Evolutionary conservation across 768 basidiomycete species (phyloP).

Genomic region (Russula earlei): DNA sequence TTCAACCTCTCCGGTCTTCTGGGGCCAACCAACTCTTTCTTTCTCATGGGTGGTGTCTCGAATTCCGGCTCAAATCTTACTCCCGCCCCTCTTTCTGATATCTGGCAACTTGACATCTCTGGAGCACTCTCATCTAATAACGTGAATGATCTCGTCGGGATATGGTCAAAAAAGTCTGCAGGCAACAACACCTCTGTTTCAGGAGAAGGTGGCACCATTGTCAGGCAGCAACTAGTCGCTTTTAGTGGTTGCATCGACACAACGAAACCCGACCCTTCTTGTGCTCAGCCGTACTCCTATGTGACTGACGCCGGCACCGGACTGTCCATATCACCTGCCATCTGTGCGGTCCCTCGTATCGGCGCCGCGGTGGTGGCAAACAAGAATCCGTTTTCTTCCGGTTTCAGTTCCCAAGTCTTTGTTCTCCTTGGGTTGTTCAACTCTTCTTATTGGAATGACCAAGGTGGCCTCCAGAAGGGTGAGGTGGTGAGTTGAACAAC

Average conservation of each 20-base stretch:
- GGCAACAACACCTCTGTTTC: conserved; percentile 32
- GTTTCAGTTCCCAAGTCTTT: conserved; percentile 56
- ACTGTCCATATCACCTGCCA: conserved; percentile 29
- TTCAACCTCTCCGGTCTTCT: conserved; percentile 35
- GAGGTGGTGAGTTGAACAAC: conserved; percentile 52
- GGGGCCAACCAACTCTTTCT: conserved; percentile 64
- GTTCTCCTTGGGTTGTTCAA: conserved; percentile 63
- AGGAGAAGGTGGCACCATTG: conserved; percentile 50
- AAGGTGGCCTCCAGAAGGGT: conserved; percentile 47
- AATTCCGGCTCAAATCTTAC: conserved; percentile 25
- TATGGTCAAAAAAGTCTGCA: conserved; percentile 47
- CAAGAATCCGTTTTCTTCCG: conserved; percentile 42
- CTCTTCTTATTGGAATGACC: conserved; percentile 56
- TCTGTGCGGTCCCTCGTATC: conserved; percentile 54
- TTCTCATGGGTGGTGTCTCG: conserved; percentile 61
- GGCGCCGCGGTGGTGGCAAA: conserved; percentile 55
- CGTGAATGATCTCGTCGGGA: conserved; percentile 39
- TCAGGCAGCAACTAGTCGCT: conserved; percentile 43
- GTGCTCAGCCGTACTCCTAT: conserved; percentile 52
- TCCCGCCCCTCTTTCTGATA: conserved; percentile 45
- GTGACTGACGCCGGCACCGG: conserved; percentile 54
- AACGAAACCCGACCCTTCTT: conserved; percentile 33
- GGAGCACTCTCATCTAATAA: conserved; percentile 67
- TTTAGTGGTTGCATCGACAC: conserved; percentile 53
- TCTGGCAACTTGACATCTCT: conserved; percentile 62